A percentile compares a stretch with the other conserved stretches of the same genome.
Conservation (phyloP, 129 eudicot species). For the Mikania micrantha region DNA sequence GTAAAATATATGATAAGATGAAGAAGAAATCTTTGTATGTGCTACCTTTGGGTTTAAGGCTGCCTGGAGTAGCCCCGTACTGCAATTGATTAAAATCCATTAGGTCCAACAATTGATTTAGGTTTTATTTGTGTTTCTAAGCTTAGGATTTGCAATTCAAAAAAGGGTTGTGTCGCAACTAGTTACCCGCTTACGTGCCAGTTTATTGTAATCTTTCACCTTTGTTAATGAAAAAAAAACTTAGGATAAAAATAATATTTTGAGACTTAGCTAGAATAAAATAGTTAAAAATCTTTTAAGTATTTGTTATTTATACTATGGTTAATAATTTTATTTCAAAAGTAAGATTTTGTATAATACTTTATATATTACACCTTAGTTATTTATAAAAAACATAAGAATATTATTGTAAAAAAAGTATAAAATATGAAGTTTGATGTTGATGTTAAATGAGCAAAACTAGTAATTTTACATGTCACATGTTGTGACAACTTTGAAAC, state of each 20-base stretch:
- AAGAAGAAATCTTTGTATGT: not conserved
- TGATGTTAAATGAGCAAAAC: not conserved
- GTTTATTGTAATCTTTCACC: too few relatives aligned
- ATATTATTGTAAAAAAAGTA: too few relatives aligned
- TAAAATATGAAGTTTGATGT: not conserved
- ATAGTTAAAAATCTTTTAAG: not conserved
- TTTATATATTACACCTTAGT: not conserved
- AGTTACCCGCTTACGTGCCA: too few relatives aligned
- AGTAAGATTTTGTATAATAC: not conserved
- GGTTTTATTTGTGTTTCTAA: too few relatives aligned
- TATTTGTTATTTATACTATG: not conserved
- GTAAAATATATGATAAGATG: not conserved
- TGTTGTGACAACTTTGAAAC: too few relatives aligned
- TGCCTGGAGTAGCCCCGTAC: conserved; percentile 43
- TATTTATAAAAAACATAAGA: not conserved
- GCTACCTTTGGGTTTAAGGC: conserved; percentile 55
- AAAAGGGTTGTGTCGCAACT: too few relatives aligned
- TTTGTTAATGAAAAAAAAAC: too few relatives aligned
- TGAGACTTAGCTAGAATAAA: not conserved
- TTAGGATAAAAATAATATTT: too few relatives aligned
- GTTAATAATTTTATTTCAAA: not conserved
- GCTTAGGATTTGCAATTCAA: too few relatives aligned
- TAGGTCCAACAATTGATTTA: not conserved
- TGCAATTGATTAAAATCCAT: conserved; percentile 7
- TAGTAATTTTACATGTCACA: too few relatives aligned